phyloP scores from a whole-genome alignment of 345 rosid genomes.

The Brassica rapa region DNA sequence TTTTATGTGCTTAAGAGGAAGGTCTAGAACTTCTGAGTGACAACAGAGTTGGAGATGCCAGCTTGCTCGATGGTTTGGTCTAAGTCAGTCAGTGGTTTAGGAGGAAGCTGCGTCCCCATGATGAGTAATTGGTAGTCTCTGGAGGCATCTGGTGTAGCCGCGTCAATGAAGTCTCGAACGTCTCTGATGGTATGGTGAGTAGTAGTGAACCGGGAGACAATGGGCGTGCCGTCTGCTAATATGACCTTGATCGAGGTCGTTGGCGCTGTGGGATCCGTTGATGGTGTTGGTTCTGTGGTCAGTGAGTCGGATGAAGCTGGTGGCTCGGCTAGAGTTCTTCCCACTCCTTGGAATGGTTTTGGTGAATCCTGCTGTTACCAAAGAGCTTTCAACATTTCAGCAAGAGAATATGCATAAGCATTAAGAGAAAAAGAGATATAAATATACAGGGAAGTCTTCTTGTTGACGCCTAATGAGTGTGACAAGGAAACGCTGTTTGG shows the following conservation, averaged over 20 bases:
- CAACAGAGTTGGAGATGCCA: slow-evolving; percentile 72
- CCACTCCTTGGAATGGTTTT: slow-evolving; percentile 56
- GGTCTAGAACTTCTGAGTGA: slow-evolving; percentile 61
- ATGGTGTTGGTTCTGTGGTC: slow-evolving; percentile 45
- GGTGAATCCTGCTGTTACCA: slow-evolving; percentile 48
- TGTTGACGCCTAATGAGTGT: background rate
- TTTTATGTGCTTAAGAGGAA: background rate
- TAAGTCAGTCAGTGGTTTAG: slow-evolving; percentile 55
- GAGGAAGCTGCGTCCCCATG: slow-evolving; percentile 64
- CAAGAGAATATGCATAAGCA: background rate
- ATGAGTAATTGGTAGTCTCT: slow-evolving; percentile 65
- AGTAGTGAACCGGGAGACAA: slow-evolving; percentile 3
- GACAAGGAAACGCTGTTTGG: background rate
- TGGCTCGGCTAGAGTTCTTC: slow-evolving; percentile 59
- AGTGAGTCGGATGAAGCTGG: slow-evolving; percentile 22
- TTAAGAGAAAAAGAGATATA: background rate
- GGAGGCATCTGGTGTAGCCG: slow-evolving; percentile 54
- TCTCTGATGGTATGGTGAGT: slow-evolving; percentile 62
- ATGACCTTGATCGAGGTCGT: slow-evolving; percentile 61
- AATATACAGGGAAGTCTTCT: background rate
- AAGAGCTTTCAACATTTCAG: background rate
- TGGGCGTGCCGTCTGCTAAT: slow-evolving; percentile 48
- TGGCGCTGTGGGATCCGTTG: slow-evolving; percentile 47
- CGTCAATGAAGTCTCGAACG: slow-evolving; percentile 58
- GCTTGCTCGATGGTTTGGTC: slow-evolving; percentile 74